Percentiles rank a stretch among this genome's conserved stretches.
These are phyloP conservation scores for Populus tomentosa DNA, from an alignment of 441 rosid genomes.

Conservation along the genomic window DNA sequence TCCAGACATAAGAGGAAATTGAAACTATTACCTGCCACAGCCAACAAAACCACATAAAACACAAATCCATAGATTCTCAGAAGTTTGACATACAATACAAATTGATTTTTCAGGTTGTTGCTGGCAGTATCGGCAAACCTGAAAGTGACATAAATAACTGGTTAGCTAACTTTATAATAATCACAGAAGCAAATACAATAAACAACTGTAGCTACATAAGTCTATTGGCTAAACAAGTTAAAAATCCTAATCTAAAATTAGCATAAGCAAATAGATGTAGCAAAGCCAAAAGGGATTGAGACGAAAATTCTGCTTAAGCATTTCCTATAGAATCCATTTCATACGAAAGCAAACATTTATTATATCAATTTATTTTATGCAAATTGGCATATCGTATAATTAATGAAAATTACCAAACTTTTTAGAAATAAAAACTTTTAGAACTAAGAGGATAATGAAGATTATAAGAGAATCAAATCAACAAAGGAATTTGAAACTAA, in stretches of 20 bases:
- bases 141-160: slow-evolving; percentile 21
- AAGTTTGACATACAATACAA: slow-evolving; percentile 83
- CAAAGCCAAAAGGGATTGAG: not conserved
- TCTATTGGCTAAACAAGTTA: too few species aligned
- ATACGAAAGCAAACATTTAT: not conserved
- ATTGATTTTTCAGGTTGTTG: slow-evolving; percentile 92
- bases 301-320: too few species aligned
- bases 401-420: too few species aligned
- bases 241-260: not conserved
- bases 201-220: not conserved
- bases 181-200: too few species aligned
- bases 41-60: slow-evolving; percentile 90
- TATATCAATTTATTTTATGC: too few species aligned
- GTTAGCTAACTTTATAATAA: not conserved
- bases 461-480: not conserved
- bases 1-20: not conserved
- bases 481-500: not conserved
- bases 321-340: not conserved
- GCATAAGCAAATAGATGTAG: not conserved
- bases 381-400: too few species aligned
- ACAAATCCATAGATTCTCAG: slow-evolving; percentile 95
- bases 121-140: slow-evolving; percentile 98
- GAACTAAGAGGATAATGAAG: not conserved
- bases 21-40: slow-evolving; percentile 72
- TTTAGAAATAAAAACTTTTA: too few species aligned